Base-by-base conservation (phyloP, 2,329 filamentous ascomycete genomes). In the Teratosphaeriaceae sp. region DNA sequence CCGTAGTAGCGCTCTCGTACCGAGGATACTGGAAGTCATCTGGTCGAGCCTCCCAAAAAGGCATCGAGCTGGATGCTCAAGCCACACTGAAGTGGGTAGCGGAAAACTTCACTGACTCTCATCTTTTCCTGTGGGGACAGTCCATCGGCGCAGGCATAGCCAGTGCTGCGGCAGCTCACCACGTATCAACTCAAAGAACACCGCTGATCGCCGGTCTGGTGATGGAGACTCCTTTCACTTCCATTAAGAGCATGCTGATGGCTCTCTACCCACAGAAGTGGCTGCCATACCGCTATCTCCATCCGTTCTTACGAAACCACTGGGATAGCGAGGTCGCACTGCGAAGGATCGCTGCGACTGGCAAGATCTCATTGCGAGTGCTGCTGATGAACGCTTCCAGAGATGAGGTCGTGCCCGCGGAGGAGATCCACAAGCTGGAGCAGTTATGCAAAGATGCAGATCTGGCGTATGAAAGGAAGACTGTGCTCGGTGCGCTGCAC, bases 1-100 rank as follows among this genome's bases (percentile, higher is more conserved):
- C 64, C 1, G 47, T 77, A 3, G 62, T 71, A 1, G 71, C 70
- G 3, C 53, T 77, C 5, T 77, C 74, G 5, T 78, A 87, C 58
- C 78, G 84, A 33, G 84, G 85, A 9, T 90, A 83, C 60, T 90
- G 85, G 86, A 87, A 73, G 9, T 89, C 84, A 2, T 73, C 76
- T 23, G 85, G 87, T 15, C 73, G 80, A 3, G 78, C 85, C 6
- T 82, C 79, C 2, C 84, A 89, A 57, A 66, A 64, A 27, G 85
- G 85, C 1, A 83, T 90, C 50, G 75, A 84, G 52, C 64, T 73
- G 15, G 85, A 90, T 60, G 76, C 82, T 1, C 69, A 75, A 44
- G 82, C 84, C 1, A 76, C 81, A 6, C 58, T 85, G 18, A 53
- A 67, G 8, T 87, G 82, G 82, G 72, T 84, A 19, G 67, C 68